Base-by-base conservation (phyloP, 2,329 filamentous ascomycete species). In the Colletotrichum sp. region DNA sequence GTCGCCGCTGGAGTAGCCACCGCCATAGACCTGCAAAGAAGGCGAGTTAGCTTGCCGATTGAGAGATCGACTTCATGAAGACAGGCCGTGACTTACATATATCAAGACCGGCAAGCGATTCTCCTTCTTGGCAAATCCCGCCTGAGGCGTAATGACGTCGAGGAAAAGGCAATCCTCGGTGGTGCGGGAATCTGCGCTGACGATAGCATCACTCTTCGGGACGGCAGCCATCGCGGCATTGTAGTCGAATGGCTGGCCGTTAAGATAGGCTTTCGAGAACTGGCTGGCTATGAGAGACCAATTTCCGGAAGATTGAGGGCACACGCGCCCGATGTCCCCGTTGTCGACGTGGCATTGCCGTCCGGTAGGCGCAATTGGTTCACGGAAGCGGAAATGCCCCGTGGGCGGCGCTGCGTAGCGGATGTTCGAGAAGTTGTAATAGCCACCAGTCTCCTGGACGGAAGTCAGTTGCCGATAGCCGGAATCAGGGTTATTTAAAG, bases 361-460 rank as follows among this genome's bases (percentile, higher is more conserved):
- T 8, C 74, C 79, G 5, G 69, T 78, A 7, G 81, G 80, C 3
- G 78, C 61, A 7, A 81, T 64, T 9, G 86, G 85, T 22, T 82
- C 78, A 4, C 79, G 78, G 60, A 87, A 88, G 4, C 85, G 83
- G 70, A 86, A 78, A 16, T 82, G 71, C 6, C 83, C 84, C 2
- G 83, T 77, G 0, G 86, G 85, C 3, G 85, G 82, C 25, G 82
- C 82, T 9, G 83, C 86, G 67, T 85, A 87, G 4, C 84, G 83
- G 19, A 88, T 86, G 52, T 85, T 85, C 19, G 78, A 81, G 77
- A 85, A 86, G 48, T 80, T 82, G 79, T 84, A 85, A 72, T 82
- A 82, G 32, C 79, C 74, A 34, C 79, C 78, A 19, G 79, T 80
- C 65, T 75, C 77, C 78, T 80, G 19, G 8, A 30, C 9, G 32